These are phyloP conservation scores for Termitomyces sp. DNA, from an alignment of 768 basidiomycete genomes.

Conservation along the genomic window DNA sequence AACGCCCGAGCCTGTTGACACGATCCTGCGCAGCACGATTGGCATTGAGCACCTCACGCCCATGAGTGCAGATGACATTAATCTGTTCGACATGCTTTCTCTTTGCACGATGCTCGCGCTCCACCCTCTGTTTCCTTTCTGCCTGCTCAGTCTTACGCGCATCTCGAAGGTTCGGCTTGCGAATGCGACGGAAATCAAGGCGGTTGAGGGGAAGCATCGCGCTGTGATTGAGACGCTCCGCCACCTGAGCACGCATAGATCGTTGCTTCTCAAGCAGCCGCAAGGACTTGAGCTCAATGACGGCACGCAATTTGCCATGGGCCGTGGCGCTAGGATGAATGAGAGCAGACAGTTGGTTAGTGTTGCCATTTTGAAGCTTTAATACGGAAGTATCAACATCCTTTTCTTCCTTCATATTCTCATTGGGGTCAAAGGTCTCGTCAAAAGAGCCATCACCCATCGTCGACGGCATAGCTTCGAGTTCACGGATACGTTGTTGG, in stretches of 20 bases:
- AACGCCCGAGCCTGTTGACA: slow-evolving; percentile 68
- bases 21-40: slow-evolving; percentile 62
- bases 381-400: slow-evolving; percentile 27
- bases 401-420: slow-evolving; percentile 38
- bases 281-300: slow-evolving; percentile 91
- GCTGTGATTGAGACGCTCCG: slow-evolving; percentile 83
- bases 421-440: slow-evolving; percentile 32
- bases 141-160: slow-evolving; percentile 84
- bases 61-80: slow-evolving; percentile 78
- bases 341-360: slow-evolving; percentile 24
- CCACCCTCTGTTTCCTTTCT: slow-evolving; percentile 86
- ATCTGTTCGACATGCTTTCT: slow-evolving; percentile 96
- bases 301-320: slow-evolving; percentile 79
- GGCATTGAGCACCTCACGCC: slow-evolving; percentile 62
- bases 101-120: slow-evolving; percentile 91
- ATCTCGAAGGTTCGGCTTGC: slow-evolving; percentile 85
- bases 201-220: slow-evolving; percentile 88
- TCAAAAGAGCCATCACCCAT: slow-evolving; percentile 73
- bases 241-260: slow-evolving; percentile 76
- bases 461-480: slow-evolving; percentile 73
- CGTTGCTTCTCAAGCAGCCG: slow-evolving; percentile 89
- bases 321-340: slow-evolving; percentile 56
- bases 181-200: slow-evolving; percentile 79
- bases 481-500: slow-evolving; percentile 81
- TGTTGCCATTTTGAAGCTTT: slow-evolving; percentile 19